Evolutionary conservation across 1,284 basidiomycete species (phyloP).

Genomic region (Marasmius sp.): DNA sequence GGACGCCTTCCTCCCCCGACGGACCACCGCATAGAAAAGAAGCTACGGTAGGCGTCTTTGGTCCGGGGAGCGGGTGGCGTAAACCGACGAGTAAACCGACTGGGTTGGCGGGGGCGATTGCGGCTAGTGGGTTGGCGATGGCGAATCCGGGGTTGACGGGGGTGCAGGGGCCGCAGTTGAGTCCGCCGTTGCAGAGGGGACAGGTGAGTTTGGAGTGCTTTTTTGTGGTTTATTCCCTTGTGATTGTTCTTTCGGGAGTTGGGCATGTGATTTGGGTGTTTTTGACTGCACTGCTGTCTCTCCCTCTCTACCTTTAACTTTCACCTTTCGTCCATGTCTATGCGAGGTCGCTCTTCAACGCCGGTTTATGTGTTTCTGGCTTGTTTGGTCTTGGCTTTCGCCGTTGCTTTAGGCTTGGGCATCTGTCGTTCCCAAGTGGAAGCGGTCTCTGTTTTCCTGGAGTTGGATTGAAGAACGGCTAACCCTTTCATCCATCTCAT

Average conservation of each 20-base stretch:
- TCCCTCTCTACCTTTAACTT: not conserved
- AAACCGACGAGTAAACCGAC: conserved; percentile 45
- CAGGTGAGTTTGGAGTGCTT: not conserved
- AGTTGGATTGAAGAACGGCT: too few species aligned
- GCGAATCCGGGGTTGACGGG: conserved; percentile 53
- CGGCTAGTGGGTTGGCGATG: conserved; percentile 66
- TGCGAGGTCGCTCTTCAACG: not conserved
- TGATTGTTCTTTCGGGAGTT: not conserved
- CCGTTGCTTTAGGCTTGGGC: too few species aligned
- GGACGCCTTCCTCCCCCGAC: conserved; percentile 14
- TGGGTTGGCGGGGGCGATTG: conserved; percentile 64
- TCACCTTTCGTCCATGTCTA: not conserved
- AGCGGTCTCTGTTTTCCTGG: too few species aligned
- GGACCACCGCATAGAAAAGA: conserved; percentile 33
- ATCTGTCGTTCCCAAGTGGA: too few species aligned
- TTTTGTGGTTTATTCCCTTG: not conserved
- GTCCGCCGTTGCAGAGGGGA: conserved; percentile 24
- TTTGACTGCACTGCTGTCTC: not conserved
- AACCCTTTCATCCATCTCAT: too few species aligned
- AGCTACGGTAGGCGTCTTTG: conserved; percentile 38
- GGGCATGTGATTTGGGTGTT: not conserved
- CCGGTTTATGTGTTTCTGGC: too few species aligned
- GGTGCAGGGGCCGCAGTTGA: conserved; percentile 41
- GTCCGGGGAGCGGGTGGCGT: conserved; percentile 22
- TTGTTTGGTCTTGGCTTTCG: too few species aligned